A percentile compares a stretch with the other conserved stretches of the same genome.
phyloP scores from a whole-genome alignment of 31 red algal genomes.

The Pterothamnion heteromorphum region DNA sequence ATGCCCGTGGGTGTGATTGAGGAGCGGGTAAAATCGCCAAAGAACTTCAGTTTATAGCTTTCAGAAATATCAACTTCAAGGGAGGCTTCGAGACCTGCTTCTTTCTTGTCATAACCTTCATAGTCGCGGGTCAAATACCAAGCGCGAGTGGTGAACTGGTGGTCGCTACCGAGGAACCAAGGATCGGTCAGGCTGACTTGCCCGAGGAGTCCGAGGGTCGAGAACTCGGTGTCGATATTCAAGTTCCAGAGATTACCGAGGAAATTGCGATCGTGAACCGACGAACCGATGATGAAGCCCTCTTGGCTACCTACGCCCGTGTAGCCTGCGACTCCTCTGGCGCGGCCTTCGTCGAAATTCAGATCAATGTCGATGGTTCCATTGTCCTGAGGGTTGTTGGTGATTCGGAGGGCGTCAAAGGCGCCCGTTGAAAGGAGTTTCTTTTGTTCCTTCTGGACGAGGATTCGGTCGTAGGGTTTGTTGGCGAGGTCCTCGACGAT shows the following conservation, averaged over 20 bases:
- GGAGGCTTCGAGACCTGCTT: background rate
- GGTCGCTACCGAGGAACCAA: background rate
- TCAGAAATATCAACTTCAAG: background rate
- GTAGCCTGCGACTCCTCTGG: background rate
- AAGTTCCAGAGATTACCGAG: background rate
- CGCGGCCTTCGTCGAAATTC: background rate
- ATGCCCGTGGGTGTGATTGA: background rate
- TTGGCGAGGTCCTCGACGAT: too few species aligned
- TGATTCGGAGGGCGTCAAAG: background rate
- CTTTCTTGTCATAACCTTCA: slow-evolving; percentile 11
- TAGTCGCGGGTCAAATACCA: background rate
- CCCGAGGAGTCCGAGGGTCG: slow-evolving; percentile 16
- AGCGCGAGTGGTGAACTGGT: background rate
- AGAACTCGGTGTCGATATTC: background rate
- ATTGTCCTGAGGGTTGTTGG: background rate
- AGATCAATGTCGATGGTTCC: background rate
- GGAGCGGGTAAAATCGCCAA: background rate
- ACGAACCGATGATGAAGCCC: slow-evolving; percentile 4
- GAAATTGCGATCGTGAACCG: background rate
- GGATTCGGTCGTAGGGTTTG: too few species aligned
- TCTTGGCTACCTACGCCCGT: background rate
- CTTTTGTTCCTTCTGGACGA: background rate
- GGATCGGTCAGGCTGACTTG: slow-evolving; percentile 10
- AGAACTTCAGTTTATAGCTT: background rate
- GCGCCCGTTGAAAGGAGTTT: background rate